phyloP scores from a whole-genome alignment of 2,329 filamentous ascomycete genomes.

The Pseudogymnoascus destructans region DNA sequence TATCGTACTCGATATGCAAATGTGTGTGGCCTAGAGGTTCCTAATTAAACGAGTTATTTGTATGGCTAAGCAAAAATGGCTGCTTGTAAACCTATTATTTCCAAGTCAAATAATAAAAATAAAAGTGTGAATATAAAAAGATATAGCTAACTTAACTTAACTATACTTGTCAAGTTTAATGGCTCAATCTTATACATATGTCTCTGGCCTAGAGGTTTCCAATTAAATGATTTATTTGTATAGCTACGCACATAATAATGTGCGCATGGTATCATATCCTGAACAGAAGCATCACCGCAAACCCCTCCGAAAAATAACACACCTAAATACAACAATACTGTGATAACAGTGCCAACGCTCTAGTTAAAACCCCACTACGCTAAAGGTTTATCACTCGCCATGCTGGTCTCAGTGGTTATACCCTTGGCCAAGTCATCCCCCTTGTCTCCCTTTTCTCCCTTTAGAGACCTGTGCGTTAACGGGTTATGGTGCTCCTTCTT shows the following conservation, averaged over 20 bases:
- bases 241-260: background rate
- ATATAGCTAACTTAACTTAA: background rate
- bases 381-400: background rate
- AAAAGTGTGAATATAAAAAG: no score
- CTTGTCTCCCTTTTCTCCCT: constrained; percentile 7
- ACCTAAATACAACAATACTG: background rate
- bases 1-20: background rate
- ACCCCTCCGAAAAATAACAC: background rate
- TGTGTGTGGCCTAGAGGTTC: background rate
- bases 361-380: background rate
- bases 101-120: no score
- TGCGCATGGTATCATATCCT: background rate
- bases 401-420: background rate
- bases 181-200: background rate
- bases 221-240: background rate
- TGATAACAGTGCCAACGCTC: background rate
- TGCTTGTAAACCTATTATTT: no score
- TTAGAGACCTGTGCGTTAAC: constrained; percentile 16
- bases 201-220: background rate
- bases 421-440: constrained; percentile 9
- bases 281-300: background rate
- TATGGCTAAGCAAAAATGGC: background rate
- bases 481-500: constrained; percentile 22
- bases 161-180: background rate
- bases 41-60: background rate